Evolutionary conservation across 805 yeast species (phyloP), one percentile per base, ranked within the genome.

Genomic region (Candida stauntonica): DNA sequence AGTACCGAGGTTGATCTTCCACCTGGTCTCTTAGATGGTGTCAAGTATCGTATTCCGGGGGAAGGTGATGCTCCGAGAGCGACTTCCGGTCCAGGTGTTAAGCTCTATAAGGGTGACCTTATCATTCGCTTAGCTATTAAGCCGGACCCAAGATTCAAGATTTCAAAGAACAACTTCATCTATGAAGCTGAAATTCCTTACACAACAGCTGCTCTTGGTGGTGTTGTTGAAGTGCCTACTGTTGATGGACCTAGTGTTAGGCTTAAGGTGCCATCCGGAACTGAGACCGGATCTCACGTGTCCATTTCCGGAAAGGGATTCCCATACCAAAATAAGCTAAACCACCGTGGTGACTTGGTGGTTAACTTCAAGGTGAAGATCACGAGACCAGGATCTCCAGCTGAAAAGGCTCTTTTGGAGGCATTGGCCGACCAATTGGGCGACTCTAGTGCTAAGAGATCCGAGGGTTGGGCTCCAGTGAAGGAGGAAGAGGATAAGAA

Each of bases 141-240:
- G 49, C 80, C 80, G 21, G 96, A 93, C 60, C 72, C 80, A 26
- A 63, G 67, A 21, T 93, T 89, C 62, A 64, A 68, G 20, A 73
- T 96, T 35, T 68, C 68, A 24, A 81, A 83, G 26, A 73, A 76
- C 48, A 81, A 86, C 52, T 71, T 93, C 42, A 60, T 83, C 41
- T 74, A 77, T 54, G 68, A 71, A 19, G 77, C 80, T 33, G 77
- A 78, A 31, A 79, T 93, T 36, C 84, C 93, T 33, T 84, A 87
- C 79, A 93, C 99, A 1, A 93, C 99, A 0, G 99, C 99, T 1
- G 88, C 96, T 0, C 68, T 93, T 31, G 99, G 99, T 44, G 99
- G 99, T 27, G 79, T 77, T 31, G 73, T 93, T 17, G 77, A 82
- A 34, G 76, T 93, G n/a, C 98, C 98, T 24, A 91, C 99, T 0